A percentile compares a stretch with the other conserved stretches of the same genome.
These are phyloP conservation scores for Microsporum ferrugineum DNA, from an alignment of 2,329 filamentous ascomycete species.

Conservation along the genomic window DNA sequence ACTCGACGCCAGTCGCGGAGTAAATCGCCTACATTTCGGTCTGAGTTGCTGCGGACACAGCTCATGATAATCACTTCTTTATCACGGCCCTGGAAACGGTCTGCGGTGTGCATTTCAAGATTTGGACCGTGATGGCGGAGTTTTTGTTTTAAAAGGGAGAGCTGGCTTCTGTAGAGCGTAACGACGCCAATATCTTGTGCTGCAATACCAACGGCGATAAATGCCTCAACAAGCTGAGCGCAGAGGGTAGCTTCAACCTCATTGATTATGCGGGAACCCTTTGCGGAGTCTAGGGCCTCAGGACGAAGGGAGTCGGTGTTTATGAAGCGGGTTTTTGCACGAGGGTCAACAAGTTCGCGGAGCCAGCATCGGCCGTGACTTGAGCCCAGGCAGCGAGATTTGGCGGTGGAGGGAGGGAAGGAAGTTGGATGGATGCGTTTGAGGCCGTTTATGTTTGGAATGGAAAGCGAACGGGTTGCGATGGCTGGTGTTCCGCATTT, in stretches of 20 bases:
- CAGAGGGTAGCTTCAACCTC: constrained; percentile 67
- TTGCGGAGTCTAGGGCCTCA: constrained; percentile 49
- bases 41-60: constrained; percentile 77
- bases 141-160: constrained; percentile 65
- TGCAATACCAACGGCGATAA: constrained; percentile 65
- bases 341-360: constrained; percentile 55
- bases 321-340: constrained; percentile 68
- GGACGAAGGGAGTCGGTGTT: constrained; percentile 70
- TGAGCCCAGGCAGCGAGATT: constrained; percentile 46
- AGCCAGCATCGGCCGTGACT: constrained; percentile 58
- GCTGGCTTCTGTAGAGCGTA: constrained; percentile 89
- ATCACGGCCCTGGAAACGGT: constrained; percentile 92
- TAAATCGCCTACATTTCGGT: constrained; percentile 73
- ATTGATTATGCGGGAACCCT: constrained; percentile 82
- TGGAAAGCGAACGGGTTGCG: constrained; percentile 53
- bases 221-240: constrained; percentile 65
- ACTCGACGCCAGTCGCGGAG: constrained; percentile 85
- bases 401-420: constrained; percentile 10
- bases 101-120: constrained; percentile 92
- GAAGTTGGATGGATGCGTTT: constrained; percentile 43
- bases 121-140: constrained; percentile 49
- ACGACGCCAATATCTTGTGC: constrained; percentile 79
- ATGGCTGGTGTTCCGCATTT: constrained; percentile 77
- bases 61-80: constrained; percentile 85
- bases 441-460: constrained; percentile 56